Evolutionary conservation across 768 basidiomycete species (phyloP).

Genomic region (Macrolepiota fuliginosa): DNA sequence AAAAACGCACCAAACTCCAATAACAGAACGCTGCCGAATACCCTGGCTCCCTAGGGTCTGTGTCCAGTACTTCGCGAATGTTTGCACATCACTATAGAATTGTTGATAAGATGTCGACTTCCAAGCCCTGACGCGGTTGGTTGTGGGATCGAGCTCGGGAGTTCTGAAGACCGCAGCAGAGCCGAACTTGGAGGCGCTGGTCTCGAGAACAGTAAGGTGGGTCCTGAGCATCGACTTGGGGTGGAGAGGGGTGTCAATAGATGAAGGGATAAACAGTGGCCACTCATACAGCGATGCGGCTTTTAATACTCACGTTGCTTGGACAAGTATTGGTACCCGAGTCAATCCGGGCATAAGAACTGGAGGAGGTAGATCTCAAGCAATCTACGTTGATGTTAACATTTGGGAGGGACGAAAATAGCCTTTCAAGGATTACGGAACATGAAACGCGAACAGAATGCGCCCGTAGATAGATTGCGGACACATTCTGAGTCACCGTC

Average conservation of each 20-base stretch:
- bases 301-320: slow-evolving; percentile 14
- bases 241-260: slow-evolving; percentile 17
- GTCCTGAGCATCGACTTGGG: slow-evolving; percentile 38
- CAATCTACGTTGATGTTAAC: slow-evolving; percentile 26
- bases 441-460: slow-evolving; percentile 34
- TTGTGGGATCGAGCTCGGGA: slow-evolving; percentile 44
- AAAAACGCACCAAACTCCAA: slow-evolving; percentile 68
- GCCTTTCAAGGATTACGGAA: slow-evolving; percentile 24
- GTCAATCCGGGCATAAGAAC: slow-evolving; percentile 28
- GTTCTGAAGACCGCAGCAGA: slow-evolving; percentile 57
- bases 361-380: slow-evolving; percentile 29
- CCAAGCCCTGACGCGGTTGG: slow-evolving; percentile 51
- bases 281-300: neutral
- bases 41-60: slow-evolving; percentile 41
- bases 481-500: slow-evolving; percentile 30
- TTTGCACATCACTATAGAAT: slow-evolving; percentile 65
- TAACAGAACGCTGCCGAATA: slow-evolving; percentile 53
- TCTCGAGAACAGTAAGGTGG: slow-evolving; percentile 64
- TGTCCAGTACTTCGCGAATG: slow-evolving; percentile 64
- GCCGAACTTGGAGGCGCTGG: slow-evolving; percentile 48
- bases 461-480: slow-evolving; percentile 35
- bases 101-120: slow-evolving; percentile 58
- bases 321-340: slow-evolving; percentile 27
- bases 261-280: slow-evolving; percentile 12
- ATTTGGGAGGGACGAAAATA: slow-evolving; percentile 24